phyloP scores from a whole-genome alignment of 805 yeast species.

The Barnettozyma vustinii region DNA sequence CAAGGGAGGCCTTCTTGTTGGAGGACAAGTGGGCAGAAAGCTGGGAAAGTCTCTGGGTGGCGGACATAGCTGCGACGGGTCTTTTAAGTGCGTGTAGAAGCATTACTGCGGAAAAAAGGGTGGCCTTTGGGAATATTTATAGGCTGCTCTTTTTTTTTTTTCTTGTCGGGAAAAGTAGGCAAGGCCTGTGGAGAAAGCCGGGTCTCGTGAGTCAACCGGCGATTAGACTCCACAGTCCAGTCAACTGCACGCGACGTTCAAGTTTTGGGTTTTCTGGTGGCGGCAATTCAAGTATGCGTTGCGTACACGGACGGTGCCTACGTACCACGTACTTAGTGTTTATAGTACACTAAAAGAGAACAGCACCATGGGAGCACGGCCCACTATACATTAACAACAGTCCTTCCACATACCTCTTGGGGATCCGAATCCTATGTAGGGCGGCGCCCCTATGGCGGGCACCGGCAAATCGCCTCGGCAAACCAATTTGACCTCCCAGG shows the following conservation, averaged over 20 bases:
- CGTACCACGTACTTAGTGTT: too few species aligned
- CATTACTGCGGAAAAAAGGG: neutral
- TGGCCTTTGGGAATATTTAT: conserved; percentile 1
- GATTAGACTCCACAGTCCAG: neutral
- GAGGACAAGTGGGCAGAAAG: conserved; percentile 18
- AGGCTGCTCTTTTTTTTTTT: neutral
- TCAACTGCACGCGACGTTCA: too few species aligned
- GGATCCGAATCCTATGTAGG: neutral
- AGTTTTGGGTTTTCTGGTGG: too few species aligned
- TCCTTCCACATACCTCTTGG: too few species aligned
- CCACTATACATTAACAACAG: too few species aligned
- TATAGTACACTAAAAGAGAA: too few species aligned
- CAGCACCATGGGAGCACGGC: too few species aligned
- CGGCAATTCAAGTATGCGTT: too few species aligned
- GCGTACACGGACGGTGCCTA: too few species aligned
- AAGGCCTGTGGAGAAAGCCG: neutral
- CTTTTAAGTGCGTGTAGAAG: neutral
- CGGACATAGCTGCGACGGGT: conserved; percentile 3
- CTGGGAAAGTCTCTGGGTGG: conserved; percentile 23
- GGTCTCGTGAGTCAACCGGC: neutral
- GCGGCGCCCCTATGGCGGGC: neutral
- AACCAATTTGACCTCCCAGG: too few species aligned
- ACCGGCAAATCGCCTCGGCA: neutral
- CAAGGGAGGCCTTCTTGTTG: conserved; percentile 14
- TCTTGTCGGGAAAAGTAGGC: conserved; percentile 1